Base-by-base conservation (phyloP, 1,139 yeast species). In the Pneumocystis jirovecii region DNA sequence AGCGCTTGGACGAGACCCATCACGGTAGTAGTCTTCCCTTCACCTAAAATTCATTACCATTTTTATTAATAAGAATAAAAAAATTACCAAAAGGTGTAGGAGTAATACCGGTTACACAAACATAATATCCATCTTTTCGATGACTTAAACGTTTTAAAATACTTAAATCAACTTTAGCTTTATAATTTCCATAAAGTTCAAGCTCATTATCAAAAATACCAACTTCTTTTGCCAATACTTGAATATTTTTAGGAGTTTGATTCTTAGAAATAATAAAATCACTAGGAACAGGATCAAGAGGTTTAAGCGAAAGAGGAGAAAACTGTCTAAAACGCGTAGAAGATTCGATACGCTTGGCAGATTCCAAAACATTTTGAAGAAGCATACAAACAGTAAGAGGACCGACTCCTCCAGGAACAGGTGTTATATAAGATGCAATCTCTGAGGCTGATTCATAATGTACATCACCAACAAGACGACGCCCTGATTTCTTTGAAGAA, bases 381-480 rank as follows among this genome's bases (percentile, higher is more conserved):
- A 93, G 82, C 87, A 90, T 89, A 64, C 97, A 97, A 64, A 93
- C 97, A 15, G 99, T 93, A 97, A 93, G 93, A 72, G 98, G 99
- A 65, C 98, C 98, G 68, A 93, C 98, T 70, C 98, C 98, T 74
- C 99, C 99, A 64, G 98, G 99, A 67, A 93, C 99, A 39, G 98
- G 98, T 34, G 98, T 93, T 73, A 93, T 82, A 73, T 81, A 80
- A 50, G 86, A 80, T 40, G 95, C 96, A 68, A 82, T 83, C 66
- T 82, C 79, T 64, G 81, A 74, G 66, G 89, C 89, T 35, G 84
- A 78, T 64, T 80, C 85, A 72, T 82, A 90, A 70, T 91, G 96
- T 68, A 91, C 96, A 74, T 93, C 98, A 67, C 99, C 99, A 64
- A 90, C 96, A 77, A 91, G 82, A 74, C 87, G 83, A 73, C 83